These are phyloP conservation scores for Globisporangium abappressorium DNA, from an alignment of 352 stramenopile species.

Conservation along the genomic window DNA sequence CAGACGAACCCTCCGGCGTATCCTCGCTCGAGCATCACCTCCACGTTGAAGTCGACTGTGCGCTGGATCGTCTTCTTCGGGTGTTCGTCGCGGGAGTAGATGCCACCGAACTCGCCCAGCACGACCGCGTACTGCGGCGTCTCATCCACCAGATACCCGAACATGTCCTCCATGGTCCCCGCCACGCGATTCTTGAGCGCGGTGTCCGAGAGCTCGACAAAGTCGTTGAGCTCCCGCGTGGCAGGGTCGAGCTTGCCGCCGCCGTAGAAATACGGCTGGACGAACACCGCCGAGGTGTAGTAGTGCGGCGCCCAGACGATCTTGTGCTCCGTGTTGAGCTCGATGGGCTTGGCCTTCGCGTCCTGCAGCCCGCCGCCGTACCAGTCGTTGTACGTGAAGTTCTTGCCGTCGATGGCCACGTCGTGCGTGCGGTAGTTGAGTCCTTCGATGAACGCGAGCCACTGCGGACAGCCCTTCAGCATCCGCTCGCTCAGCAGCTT, in stretches of 20 bases:
- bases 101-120: conserved; percentile 52
- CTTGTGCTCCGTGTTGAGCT: conserved; percentile 20
- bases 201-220: conserved; percentile 30
- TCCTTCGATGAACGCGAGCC: conserved; percentile 36
- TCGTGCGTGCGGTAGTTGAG: conserved; percentile 27
- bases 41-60: conserved; percentile 46
- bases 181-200: conserved; percentile 19
- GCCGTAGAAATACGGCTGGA: conserved; percentile 32
- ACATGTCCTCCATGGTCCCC: conserved; percentile 39
- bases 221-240: conserved; percentile 15
- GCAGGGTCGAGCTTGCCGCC: conserved; percentile 16
- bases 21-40: conserved; percentile 35
- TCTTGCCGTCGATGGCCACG: conserved; percentile 28
- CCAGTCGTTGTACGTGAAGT: conserved; percentile 32
- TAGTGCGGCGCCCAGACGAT: conserved; percentile 40
- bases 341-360: conserved; percentile 15
- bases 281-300: conserved; percentile 31
- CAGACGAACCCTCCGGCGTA: conserved; percentile 58
- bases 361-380: conserved; percentile 38
- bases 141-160: conserved; percentile 27
- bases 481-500: conserved; percentile 26
- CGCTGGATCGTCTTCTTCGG: conserved; percentile 45
- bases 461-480: conserved; percentile 31
- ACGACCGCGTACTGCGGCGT: conserved; percentile 19
- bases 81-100: conserved; percentile 52